These are phyloP conservation scores for Pisolithus orientalis DNA, from an alignment of 768 basidiomycete genomes.

Conservation along the genomic window DNA sequence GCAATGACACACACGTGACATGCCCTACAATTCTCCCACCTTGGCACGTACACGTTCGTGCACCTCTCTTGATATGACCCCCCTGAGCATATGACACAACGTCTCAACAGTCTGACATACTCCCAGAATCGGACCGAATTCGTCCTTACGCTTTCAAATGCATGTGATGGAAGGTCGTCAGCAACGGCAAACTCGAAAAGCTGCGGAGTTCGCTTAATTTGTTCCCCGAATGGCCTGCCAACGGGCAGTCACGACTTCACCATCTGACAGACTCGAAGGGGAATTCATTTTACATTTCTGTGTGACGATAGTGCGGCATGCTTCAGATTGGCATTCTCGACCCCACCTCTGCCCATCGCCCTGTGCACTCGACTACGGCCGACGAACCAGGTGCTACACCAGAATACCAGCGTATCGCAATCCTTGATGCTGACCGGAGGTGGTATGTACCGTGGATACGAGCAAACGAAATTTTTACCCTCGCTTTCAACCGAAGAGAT, in stretches of 20 bases:
- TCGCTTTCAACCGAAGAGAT: conserved; percentile 28
- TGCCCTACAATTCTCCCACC: too few species aligned
- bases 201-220: conserved; percentile 18
- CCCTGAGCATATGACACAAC: too few species aligned
- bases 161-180: conserved; percentile 24
- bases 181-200: conserved; percentile 23
- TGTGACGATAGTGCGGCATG: conserved; percentile 33
- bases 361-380: neutral
- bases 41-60: too few species aligned
- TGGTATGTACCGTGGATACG: conserved; percentile 27
- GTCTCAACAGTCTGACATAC: too few species aligned
- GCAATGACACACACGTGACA: too few species aligned
- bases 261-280: conserved; percentile 16
- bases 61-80: too few species aligned
- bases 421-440: conserved; percentile 42
- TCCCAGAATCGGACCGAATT: conserved; percentile 13
- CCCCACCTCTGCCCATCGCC: neutral
- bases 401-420: conserved; percentile 32
- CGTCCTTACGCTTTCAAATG: conserved; percentile 26
- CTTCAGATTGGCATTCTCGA: conserved; percentile 20
- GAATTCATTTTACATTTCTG: conserved; percentile 30
- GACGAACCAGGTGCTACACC: conserved; percentile 1
- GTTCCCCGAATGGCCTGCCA: conserved; percentile 7
- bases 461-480: conserved; percentile 25
- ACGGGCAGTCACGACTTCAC: conserved; percentile 14